phyloP scores from a whole-genome alignment of 345 rosid species.

The Brassica napus region DNA sequence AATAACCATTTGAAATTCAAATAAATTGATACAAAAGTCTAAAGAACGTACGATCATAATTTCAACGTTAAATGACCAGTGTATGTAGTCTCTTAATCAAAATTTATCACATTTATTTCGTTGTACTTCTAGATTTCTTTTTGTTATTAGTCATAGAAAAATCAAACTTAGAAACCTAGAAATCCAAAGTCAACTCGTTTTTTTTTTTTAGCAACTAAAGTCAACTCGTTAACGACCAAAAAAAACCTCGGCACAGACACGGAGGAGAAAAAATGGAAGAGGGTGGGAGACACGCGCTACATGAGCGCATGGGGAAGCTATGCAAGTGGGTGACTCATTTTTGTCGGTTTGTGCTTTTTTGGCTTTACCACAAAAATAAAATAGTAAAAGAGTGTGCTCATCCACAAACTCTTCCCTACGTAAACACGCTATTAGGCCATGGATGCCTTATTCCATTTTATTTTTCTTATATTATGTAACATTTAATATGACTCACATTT shows the following conservation, averaged over 20 bases:
- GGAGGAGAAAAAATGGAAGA: slow-evolving; percentile 15
- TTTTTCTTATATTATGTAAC: neutral
- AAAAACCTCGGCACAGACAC: slow-evolving; percentile 37
- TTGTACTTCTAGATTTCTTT: slow-evolving; percentile 15
- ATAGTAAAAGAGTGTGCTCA: slow-evolving; percentile 27
- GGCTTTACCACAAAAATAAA: neutral
- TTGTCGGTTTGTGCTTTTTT: slow-evolving; percentile 8
- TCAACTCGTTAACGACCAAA: slow-evolving; percentile 23
- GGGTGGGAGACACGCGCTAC: slow-evolving; percentile 9
- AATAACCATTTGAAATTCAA: neutral
- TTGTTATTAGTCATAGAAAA: slow-evolving; percentile 17
- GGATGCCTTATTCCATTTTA: neutral
- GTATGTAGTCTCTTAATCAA: neutral
- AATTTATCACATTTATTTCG: neutral
- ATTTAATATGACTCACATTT: neutral
- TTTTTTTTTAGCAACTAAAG: neutral
- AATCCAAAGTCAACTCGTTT: neutral
- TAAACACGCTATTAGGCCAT: slow-evolving; percentile 37
- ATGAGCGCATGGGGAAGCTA: neutral
- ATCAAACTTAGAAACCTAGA: slow-evolving; percentile 19
- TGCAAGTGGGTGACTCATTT: slow-evolving; percentile 19
- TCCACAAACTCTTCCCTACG: slow-evolving; percentile 33
- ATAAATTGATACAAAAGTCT: neutral
- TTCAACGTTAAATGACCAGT: neutral
- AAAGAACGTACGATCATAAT: neutral